These are phyloP conservation scores for Rhizopus stolonifer DNA, from an alignment of 371 early-diverging fungal species.

Conservation along the genomic window DNA sequence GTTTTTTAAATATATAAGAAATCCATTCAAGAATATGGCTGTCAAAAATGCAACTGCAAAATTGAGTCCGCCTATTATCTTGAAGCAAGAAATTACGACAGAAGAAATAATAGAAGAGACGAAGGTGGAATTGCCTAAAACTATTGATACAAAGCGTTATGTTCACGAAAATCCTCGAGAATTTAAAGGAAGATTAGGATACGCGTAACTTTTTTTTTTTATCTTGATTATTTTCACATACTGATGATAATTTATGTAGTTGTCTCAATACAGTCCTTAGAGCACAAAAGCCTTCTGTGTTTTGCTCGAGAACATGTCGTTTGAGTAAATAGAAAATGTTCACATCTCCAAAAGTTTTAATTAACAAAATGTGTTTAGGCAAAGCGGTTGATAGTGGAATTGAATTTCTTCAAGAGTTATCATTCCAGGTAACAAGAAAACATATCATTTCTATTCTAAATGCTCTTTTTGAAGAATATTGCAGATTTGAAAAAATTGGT, in stretches of 20 bases:
- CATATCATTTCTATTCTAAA: neutral
- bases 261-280: conserved; percentile 23
- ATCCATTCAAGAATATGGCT: neutral
- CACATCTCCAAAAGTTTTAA: too few species aligned
- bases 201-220: too few species aligned
- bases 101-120: neutral
- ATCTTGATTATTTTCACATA: too few species aligned
- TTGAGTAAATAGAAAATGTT: too few species aligned
- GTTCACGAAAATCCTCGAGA: conserved; percentile 18
- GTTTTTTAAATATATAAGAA: neutral
- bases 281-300: conserved; percentile 22
- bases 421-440: conserved; percentile 23
- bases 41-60: neutral
- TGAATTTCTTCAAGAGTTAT: conserved; percentile 44
- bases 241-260: too few species aligned
- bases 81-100: neutral
- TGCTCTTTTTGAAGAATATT: conserved; percentile 28
- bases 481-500: conserved; percentile 39
- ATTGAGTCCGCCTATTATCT: neutral
- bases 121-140: neutral
- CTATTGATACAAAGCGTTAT: conserved; percentile 3
- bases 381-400: conserved; percentile 42
- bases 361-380: conserved; percentile 15
- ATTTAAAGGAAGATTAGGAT: conserved; percentile 27
- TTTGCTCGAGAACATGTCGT: conserved; percentile 24